Evolutionary conservation across 1,284 basidiomycete species (phyloP), one percentile per base, ranked within the genome.

Genomic region (Xerocomus amazonicus): DNA sequence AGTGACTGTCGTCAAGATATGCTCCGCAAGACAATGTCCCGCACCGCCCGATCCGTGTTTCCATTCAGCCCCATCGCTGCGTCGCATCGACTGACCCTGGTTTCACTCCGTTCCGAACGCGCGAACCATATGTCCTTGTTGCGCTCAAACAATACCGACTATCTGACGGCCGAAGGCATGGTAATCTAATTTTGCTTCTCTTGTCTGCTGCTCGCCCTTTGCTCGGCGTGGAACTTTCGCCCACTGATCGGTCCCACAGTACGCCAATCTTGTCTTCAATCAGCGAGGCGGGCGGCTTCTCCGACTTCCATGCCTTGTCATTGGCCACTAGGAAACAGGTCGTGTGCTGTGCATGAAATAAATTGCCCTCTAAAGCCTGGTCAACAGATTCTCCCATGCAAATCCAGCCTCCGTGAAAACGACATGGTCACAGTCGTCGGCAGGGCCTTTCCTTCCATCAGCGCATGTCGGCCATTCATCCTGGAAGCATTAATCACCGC

Each of bases 401-500:
- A 65, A 66, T 66, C 61, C 42, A 32, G 46, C 39, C 45, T 48
- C 37, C 52, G 46, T 38, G 33, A 55, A 29, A 38, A 45, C 23
- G 37, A 48, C 47, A 50, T 44, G 50, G 43, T 14, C 41, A n/a
- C 33, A 37, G 44, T 54, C 49, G 50, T 59, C 49, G 50, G 40
- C 48, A 61, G 51, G 50, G 49, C 6, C 50, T 52, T 52, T 65
- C 48, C 56, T 57, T 62, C 54, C 60, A 51, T 52, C 45, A 48
- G 58, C 58, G 62, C 59, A 59, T 57, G 59, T 51, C 49, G 59
- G 42, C 50, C 53, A 57, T 65, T 58, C 49, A 48, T 52, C 55
- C 59, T 65, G 56, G 64, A 66, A 61, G 59, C 43, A 41, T 68
- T 63, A 61, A 66, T 67, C 64, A 59, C 62, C 56, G 52, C 63